Evolutionary conservation across 1,284 basidiomycete genomes (phyloP), one percentile per base, ranked within the genome.

Genomic region (Ustilago tritici): DNA sequence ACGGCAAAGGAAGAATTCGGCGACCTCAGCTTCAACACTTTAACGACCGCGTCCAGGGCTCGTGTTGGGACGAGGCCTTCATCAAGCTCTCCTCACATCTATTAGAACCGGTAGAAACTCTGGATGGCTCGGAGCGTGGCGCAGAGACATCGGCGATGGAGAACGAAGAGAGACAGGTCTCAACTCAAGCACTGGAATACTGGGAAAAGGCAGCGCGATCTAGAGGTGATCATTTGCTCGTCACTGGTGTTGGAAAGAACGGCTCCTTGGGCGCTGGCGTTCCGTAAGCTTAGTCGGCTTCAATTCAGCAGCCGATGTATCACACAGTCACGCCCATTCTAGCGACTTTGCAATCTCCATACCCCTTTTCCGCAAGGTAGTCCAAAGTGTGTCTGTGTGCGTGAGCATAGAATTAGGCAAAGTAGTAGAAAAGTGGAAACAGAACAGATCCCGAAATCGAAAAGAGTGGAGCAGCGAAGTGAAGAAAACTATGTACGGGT

Each of bases 161-260:
- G 14, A 49, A 28, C 2, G n/a, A 49, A 31, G 46, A n/a, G 10
- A 17, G 11, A 47, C 19, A 34, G 12, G 19, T 43, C 23, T 14
- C 67, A n/a, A 14, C 28, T 7, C 69, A 66, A 28, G 46, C 60
- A 2, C 40, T 71, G 6, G 34, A 55, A 10, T 71, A 66, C 63
- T 71, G 63, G 63, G n/a, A 65, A 56, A 62, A 50, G 46, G 73
- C 73, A 7, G 61, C 68, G 6, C 64, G 58, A 6, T 63, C 73
- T 4, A 47, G 69, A 50, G 74, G 74, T 55, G 70, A 71, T 49
- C 70, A 76, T 49, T n/a, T 77, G 6, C n/a, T 77, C n/a, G 36
- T 77, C 41, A 41, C 53, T 15, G 75, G 66, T 34, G 59, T 76
- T 14, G 74, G 74, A 35, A 76, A 66, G 23, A 76, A 76, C 36